These are phyloP conservation scores for Blepharisma japonicum DNA, from an alignment of 73 alveolate species.

Conservation along the genomic window DNA sequence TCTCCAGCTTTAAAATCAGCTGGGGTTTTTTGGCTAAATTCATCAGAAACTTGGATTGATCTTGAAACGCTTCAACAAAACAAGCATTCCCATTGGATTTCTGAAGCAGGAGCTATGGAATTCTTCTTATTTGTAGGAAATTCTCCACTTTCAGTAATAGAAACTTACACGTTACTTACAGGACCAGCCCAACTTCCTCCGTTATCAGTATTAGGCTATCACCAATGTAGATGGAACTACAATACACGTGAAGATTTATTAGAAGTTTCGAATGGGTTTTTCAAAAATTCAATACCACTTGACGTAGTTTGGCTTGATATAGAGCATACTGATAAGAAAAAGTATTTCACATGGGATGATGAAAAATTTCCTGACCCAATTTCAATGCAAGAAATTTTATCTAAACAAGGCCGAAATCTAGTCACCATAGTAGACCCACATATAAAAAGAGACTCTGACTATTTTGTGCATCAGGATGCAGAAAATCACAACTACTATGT, in stretches of 20 bases:
- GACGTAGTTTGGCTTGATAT: constrained; percentile 71
- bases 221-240: constrained; percentile 64
- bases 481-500: constrained; percentile 37
- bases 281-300: constrained; percentile 51
- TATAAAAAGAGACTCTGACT: constrained; percentile 64
- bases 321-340: constrained; percentile 81
- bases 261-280: constrained; percentile 48
- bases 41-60: constrained; percentile 33
- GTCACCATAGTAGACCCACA: constrained; percentile 93
- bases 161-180: constrained; percentile 39
- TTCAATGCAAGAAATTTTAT: constrained; percentile 60
- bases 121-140: constrained; percentile 45
- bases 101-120: constrained; percentile 62
- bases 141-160: constrained; percentile 32
- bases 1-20: constrained; percentile 33
- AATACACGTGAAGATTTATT: constrained; percentile 39
- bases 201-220: constrained; percentile 58
- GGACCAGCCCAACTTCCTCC: constrained; percentile 56
- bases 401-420: constrained; percentile 60
- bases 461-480: constrained; percentile 48
- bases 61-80: constrained; percentile 1
- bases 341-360: constrained; percentile 78
- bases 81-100: constrained; percentile 41
- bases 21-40: constrained; percentile 33
- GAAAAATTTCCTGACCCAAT: constrained; percentile 67